Evolutionary conservation across 2,329 filamentous ascomycete genomes (phyloP).

Genomic region (Aspergillus fischeri): DNA sequence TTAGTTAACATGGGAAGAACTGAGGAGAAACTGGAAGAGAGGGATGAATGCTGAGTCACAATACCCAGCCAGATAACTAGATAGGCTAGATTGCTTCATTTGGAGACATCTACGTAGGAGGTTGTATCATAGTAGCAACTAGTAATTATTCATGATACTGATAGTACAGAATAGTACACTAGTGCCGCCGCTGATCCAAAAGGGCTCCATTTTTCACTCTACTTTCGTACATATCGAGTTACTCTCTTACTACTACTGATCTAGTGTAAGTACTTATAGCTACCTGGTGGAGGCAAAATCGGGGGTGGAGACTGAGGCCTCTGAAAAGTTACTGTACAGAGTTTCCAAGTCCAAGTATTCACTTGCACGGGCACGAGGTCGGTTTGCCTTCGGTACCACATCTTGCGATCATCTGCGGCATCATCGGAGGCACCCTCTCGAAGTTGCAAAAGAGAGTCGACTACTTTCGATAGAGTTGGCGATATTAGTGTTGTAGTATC

Average conservation of each 20-base stretch:
- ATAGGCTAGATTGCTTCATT: not conserved
- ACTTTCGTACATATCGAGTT: not conserved
- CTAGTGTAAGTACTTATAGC: not conserved
- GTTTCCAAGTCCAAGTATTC: not conserved
- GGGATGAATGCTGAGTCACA: constrained; percentile 1
- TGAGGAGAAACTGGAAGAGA: not conserved
- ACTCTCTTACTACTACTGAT: not conserved
- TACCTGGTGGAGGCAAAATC: constrained; percentile 8
- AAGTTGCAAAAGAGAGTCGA: no score
- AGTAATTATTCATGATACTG: not conserved
- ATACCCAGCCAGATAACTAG: not conserved
- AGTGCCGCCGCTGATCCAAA: constrained; percentile 5
- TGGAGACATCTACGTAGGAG: not conserved
- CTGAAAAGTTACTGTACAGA: not conserved
- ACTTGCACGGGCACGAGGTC: not conserved
- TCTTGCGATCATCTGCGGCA: not conserved
- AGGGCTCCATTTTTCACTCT: not conserved
- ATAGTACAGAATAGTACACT: not conserved
- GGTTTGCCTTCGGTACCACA: not conserved
- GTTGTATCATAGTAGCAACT: not conserved
- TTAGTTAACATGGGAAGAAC: not conserved
- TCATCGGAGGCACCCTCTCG: not conserved
- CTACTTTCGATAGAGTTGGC: not conserved
- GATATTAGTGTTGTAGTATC: not conserved
- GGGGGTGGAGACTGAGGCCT: constrained; percentile 8